Evolutionary conservation across 768 basidiomycete species (phyloP).

Genomic region (Neoboletus subvelutipes): DNA sequence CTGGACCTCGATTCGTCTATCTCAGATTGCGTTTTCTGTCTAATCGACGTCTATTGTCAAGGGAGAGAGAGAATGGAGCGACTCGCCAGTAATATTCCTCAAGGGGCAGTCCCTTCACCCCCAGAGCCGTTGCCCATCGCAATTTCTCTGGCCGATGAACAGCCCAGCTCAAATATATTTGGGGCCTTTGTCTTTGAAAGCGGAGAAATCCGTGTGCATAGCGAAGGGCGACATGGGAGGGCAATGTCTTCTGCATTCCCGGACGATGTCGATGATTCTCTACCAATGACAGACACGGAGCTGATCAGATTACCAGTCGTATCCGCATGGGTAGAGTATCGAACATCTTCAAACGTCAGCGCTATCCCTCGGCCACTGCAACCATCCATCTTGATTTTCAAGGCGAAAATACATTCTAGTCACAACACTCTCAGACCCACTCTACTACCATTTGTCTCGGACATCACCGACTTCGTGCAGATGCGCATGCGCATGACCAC

Average conservation of each 20-base stretch:
- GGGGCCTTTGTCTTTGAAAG: constrained; percentile 76
- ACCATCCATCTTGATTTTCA: constrained; percentile 73
- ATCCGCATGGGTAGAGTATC: constrained; percentile 83
- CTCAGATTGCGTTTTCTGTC: constrained; percentile 73
- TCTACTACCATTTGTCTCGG: constrained; percentile 81
- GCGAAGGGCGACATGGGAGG: constrained; percentile 42
- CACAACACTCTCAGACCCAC: constrained; percentile 81
- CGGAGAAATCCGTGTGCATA: constrained; percentile 78
- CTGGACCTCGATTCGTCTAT: constrained; percentile 82
- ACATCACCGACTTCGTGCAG: constrained; percentile 70
- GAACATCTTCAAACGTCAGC: constrained; percentile 48
- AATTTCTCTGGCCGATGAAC: constrained; percentile 17
- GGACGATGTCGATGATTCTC: constrained; percentile 53
- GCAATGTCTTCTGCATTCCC: constrained; percentile 35
- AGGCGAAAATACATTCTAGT: constrained; percentile 86
- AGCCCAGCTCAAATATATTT: constrained; percentile 58
- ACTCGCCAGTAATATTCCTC: constrained; percentile 56
- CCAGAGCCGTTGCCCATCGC: constrained; percentile 4
- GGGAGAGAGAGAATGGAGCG: constrained; percentile 77
- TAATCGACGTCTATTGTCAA: constrained; percentile 80
- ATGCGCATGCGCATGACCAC: constrained; percentile 59
- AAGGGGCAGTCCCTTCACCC: constrained; percentile 19
- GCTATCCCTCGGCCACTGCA: constrained; percentile 38
- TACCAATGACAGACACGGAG: constrained; percentile 51
- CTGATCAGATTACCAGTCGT: constrained; percentile 72